These are phyloP conservation scores for Fusarium mexicanum DNA, from an alignment of 2,329 filamentous ascomycete species.

Conservation along the genomic window DNA sequence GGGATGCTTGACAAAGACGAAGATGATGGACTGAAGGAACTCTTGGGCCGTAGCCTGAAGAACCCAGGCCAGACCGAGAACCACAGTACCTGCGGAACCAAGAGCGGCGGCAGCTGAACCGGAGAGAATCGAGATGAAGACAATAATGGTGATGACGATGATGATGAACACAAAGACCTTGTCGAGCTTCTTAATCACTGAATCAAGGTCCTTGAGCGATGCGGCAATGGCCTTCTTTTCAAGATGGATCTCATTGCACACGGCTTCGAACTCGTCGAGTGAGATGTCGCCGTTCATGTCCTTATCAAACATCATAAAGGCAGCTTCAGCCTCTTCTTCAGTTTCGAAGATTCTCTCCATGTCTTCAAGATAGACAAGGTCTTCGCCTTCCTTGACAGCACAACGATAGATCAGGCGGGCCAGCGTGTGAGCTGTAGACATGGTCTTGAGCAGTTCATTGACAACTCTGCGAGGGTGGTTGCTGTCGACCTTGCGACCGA, in stretches of 20 bases:
- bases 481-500: conserved; percentile 76
- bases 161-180: conserved; percentile 91
- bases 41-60: conserved; percentile 94
- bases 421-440: conserved; percentile 80
- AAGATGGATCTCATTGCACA: conserved; percentile 92
- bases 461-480: conserved; percentile 88
- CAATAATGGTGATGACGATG: conserved; percentile 79
- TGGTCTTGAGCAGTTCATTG: conserved; percentile 77
- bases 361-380: conserved; percentile 82
- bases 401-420: conserved; percentile 90
- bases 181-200: conserved; percentile 89
- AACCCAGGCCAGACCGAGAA: conserved; percentile 92
- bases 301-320: conserved; percentile 93
- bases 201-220: conserved; percentile 93
- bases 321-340: conserved; percentile 86
- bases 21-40: conserved; percentile 92
- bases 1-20: conserved; percentile 96
- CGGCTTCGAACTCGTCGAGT: conserved; percentile 91
- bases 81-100: conserved; percentile 85
- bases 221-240: conserved; percentile 96
- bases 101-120: conserved; percentile 89
- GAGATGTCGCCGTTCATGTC: conserved; percentile 97
- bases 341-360: conserved; percentile 81
- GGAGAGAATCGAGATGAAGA: conserved; percentile 90
- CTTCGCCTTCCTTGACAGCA: conserved; percentile 77